Evolutionary conservation across 2,329 filamentous ascomycete genomes (phyloP), one percentile per base, ranked within the genome.

Genomic region (Microdochium trichocladiopsis): DNA sequence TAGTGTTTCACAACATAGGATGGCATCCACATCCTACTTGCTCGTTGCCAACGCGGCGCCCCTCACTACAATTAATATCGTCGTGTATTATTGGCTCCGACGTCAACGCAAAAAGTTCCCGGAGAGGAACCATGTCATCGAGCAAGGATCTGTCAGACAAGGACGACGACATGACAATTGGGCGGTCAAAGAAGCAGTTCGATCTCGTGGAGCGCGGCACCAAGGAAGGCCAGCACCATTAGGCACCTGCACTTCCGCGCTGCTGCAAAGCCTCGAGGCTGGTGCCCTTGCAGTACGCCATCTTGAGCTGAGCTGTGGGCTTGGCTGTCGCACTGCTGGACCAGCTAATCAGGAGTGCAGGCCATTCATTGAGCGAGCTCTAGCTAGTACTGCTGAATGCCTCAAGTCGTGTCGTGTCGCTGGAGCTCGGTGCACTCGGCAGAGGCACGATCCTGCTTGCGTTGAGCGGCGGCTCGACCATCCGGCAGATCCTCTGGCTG

Each of bases 401-500:
- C n/a, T n/a, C n/a, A n/a, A n/a, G n/a, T n/a, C n/a, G n/a, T n/a
- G 36, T 18, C 6, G 36, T 18, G 36, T 6, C 36, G n/a, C 36
- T 16, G 36, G 36, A 41, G 36, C n/a, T 41, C n/a, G 36, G 36
- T 41, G 36, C 8, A 16, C 9, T 41, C n/a, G 36, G 36, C 0
- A 18, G 75, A 72, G 0, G 75, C 78, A 56, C 69, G 9, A 67
- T 81, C 47, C 65, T 84, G 9, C 63, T 83, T 5, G 67, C 65
- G 51, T 81, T 84, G 77, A 69, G 76, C 22, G 66, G 72, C 43
- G 81, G 75, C 51, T 72, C 70, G 37, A 69, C 72, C 23, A 53
- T 76, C 25, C 84, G 84, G 68, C 81, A 85, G 54, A 74, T 77
- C 58, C 76, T 77, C 64, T 81, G 78, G 76, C 66, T 77, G 14